Percentiles rank a stretch among this genome's conserved stretches.
These are phyloP conservation scores for Scheffersomyces lignicola DNA, from an alignment of 1,139 yeast species.

Conservation along the genomic window DNA sequence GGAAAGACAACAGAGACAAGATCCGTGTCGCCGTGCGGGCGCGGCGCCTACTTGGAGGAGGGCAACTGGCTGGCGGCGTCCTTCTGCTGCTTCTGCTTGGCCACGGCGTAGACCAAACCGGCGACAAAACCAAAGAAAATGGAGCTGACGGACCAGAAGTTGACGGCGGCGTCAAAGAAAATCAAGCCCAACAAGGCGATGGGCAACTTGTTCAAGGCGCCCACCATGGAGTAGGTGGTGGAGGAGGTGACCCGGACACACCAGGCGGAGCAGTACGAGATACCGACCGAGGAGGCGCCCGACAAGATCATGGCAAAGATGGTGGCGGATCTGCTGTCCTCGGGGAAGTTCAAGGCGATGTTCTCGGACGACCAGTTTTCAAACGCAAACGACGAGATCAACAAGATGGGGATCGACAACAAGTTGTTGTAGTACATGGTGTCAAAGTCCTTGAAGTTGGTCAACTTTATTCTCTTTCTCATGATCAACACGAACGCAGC, in stretches of 20 bases:
- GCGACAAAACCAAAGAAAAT: conserved; percentile 91
- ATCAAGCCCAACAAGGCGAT: conserved; percentile 92
- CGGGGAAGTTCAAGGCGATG: conserved; percentile 74
- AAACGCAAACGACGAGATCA: conserved; percentile 68
- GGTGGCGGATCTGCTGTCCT: conserved; percentile 62
- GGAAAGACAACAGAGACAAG: neutral
- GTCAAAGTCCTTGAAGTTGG: conserved; percentile 96
- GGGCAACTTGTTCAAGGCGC: conserved; percentile 97
- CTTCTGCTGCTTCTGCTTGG: conserved; percentile 71
- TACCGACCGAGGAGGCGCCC: conserved; percentile 93
- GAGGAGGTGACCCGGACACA: conserved; percentile 98
- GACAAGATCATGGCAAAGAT: conserved; percentile 84
- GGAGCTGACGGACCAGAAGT: conserved; percentile 87
- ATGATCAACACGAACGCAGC: conserved; percentile 91
- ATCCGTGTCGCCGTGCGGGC: neutral
- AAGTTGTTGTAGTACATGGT: conserved; percentile 98
- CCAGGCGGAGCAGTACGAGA: conserved; percentile 99
- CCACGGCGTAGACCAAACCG: conserved; percentile 92
- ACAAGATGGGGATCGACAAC: conserved; percentile 84
- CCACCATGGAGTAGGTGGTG: conserved; percentile 98
- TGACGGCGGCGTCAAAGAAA: conserved; percentile 92
- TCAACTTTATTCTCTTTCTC: conserved; percentile 96
- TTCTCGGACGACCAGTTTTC: conserved; percentile 94
- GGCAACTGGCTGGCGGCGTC: conserved; percentile 22
- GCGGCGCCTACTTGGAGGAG: conserved; percentile 10